Evolutionary conservation across 345 rosid species (phyloP).

Genomic region (Luvunga scandens): DNA sequence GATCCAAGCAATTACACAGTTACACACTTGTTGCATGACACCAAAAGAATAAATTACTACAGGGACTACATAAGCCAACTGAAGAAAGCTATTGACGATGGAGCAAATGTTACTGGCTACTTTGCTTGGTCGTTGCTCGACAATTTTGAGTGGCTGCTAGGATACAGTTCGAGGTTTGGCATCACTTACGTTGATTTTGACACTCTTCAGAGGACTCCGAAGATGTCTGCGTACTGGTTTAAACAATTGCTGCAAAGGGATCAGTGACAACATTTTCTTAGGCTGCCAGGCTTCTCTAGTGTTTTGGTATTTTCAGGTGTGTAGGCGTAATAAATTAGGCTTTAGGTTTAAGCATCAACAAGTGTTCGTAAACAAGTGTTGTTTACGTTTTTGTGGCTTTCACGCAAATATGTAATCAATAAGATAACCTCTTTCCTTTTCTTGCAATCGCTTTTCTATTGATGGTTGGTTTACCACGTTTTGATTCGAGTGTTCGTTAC

Average conservation of each 20-base stretch:
- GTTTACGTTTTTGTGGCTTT: neutral
- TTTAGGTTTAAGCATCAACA: neutral
- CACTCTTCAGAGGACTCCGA: slow-evolving; percentile 49
- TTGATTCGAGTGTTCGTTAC: neutral
- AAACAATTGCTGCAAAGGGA: slow-evolving; percentile 31
- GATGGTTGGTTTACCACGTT: neutral
- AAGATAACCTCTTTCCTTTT: neutral
- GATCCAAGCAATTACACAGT: slow-evolving; percentile 40
- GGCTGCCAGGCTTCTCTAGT: neutral
- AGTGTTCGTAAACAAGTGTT: neutral
- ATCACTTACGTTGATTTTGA: slow-evolving; percentile 44
- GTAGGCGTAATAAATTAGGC: neutral
- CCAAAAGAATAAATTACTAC: slow-evolving; percentile 40
- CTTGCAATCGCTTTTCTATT: too few species aligned
- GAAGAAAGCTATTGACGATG: slow-evolving; percentile 52
- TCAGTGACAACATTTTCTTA: neutral
- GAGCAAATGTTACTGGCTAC: slow-evolving; percentile 60
- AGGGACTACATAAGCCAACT: slow-evolving; percentile 40
- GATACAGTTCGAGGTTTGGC: slow-evolving; percentile 61
- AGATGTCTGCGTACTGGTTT: slow-evolving; percentile 71
- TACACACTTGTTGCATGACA: slow-evolving; percentile 40
- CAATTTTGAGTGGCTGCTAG: slow-evolving; percentile 62
- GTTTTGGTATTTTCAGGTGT: neutral
- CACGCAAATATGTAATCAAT: neutral
- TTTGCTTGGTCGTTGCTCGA: slow-evolving; percentile 69